Evolutionary conservation across 345 rosid species (phyloP).

Genomic region (Ricinus communis): DNA sequence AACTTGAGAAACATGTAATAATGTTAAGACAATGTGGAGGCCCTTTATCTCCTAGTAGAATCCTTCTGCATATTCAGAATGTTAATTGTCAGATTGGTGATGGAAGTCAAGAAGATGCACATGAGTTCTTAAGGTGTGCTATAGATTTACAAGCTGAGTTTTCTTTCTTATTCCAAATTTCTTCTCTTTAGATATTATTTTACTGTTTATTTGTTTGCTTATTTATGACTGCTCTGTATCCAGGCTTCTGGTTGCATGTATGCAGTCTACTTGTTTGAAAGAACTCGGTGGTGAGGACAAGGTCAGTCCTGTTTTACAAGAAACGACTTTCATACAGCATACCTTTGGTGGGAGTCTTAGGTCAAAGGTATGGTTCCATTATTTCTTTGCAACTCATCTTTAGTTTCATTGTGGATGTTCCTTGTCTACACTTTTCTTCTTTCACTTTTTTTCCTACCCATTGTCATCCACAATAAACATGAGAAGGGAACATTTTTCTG

Average conservation of each 20-base stretch:
- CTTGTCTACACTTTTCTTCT: constrained; percentile 3
- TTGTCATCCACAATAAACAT: background rate
- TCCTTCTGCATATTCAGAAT: constrained; percentile 62
- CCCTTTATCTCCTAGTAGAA: constrained; percentile 67
- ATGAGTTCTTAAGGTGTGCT: constrained; percentile 74
- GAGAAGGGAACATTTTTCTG: background rate
- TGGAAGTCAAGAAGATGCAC: constrained; percentile 93
- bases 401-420: constrained; percentile 5
- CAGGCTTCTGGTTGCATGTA: constrained; percentile 75
- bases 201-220: background rate
- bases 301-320: constrained; percentile 66
- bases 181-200: background rate
- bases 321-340: constrained; percentile 83
- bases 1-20: constrained; percentile 75
- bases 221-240: constrained; percentile 16
- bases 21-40: constrained; percentile 70
- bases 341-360: constrained; percentile 77
- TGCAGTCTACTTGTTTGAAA: constrained; percentile 87
- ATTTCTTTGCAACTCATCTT: background rate
- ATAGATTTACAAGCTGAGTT: constrained; percentile 12
- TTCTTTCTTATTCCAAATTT: background rate
- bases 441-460: background rate
- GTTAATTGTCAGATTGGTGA: constrained; percentile 72
- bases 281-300: constrained; percentile 72
- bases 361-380: constrained; percentile 49